Percentiles rank a stretch among this genome's conserved stretches.
Conservation (phyloP, 1,139 yeast genomes). For the Debaryomyces nepalensis region DNA sequence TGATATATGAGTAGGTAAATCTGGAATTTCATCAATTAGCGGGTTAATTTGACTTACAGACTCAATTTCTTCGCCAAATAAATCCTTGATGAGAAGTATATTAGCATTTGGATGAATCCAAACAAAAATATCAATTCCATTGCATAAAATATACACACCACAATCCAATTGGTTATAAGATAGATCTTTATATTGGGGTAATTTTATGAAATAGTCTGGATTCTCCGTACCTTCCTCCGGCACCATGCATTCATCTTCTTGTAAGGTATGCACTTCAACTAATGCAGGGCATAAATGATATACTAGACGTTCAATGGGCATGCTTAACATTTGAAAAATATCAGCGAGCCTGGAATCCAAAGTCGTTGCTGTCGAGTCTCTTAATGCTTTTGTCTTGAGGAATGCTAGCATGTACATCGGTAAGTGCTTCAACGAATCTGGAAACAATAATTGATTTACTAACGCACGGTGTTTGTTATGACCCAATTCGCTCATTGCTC, state of each 20-base stretch:
- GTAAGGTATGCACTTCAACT: slow-evolving; percentile 70
- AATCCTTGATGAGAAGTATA: slow-evolving; percentile 67
- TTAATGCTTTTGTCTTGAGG: slow-evolving; percentile 68
- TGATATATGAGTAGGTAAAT: slow-evolving; percentile 69
- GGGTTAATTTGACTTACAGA: slow-evolving; percentile 51
- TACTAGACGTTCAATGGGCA: slow-evolving; percentile 63
- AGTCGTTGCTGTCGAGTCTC: slow-evolving; percentile 46
- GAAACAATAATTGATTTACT: slow-evolving; percentile 75
- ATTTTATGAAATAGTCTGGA: slow-evolving; percentile 52
- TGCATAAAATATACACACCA: slow-evolving; percentile 79
- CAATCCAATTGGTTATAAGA: slow-evolving; percentile 56
- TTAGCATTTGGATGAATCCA: slow-evolving; percentile 79
- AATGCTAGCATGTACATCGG: slow-evolving; percentile 72
- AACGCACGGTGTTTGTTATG: slow-evolving; percentile 51
- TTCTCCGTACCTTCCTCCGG: slow-evolving; percentile 38
- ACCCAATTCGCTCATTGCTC: slow-evolving; percentile 58
- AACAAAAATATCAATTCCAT: slow-evolving; percentile 64
- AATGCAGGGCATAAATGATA: slow-evolving; percentile 81
- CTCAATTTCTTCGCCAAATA: slow-evolving; percentile 64
- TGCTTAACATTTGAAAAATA: slow-evolving; percentile 54
- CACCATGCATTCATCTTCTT: slow-evolving; percentile 57
- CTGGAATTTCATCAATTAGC: slow-evolving; percentile 69
- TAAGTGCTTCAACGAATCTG: slow-evolving; percentile 76
- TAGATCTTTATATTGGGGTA: slow-evolving; percentile 55
- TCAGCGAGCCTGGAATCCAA: slow-evolving; percentile 68